Evolutionary conservation across 768 basidiomycete genomes (phyloP).

Genomic region (Trametes maxima): DNA sequence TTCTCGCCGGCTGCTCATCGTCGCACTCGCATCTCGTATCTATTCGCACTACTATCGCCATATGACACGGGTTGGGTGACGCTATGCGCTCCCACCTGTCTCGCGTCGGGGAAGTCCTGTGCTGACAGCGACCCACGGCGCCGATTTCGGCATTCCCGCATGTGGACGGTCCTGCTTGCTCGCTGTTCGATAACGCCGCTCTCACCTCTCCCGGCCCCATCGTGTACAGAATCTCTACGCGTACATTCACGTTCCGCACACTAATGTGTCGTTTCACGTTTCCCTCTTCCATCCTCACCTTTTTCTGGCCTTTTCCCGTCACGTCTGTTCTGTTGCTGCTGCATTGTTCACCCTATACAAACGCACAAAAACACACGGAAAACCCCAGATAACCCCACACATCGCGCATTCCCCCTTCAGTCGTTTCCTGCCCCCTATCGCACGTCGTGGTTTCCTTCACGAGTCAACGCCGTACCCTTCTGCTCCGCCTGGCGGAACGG

Average conservation of each 20-base stretch:
- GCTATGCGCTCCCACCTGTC: conserved; percentile 9
- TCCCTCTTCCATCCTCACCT: conserved; percentile 28
- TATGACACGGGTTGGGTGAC: conserved; percentile 8
- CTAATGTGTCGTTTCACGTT: conserved; percentile 36
- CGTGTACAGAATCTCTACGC: conserved; percentile 41
- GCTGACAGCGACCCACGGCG: conserved; percentile 13
- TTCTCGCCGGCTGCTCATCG: conserved; percentile 30
- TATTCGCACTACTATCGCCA: conserved; percentile 33
- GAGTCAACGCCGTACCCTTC: conserved; percentile 27
- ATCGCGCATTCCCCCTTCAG: conserved; percentile 32
- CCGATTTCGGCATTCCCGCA: conserved; percentile 24
- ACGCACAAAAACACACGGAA: conserved; percentile 54
- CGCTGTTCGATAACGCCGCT: conserved; percentile 27
- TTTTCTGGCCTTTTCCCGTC: conserved; percentile 33
- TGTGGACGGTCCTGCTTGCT: conserved; percentile 25
- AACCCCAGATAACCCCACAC: conserved; percentile 41
- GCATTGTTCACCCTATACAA: conserved; percentile 42
- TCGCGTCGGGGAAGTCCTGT: conserved; percentile 7
- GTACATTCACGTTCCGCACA: conserved; percentile 42
- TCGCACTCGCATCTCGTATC: conserved; percentile 37
- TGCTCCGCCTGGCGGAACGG: conserved; percentile 4
- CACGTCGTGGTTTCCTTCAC: conserved; percentile 33
- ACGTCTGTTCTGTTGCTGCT: conserved; percentile 37
- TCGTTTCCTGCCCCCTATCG: conserved; percentile 26
- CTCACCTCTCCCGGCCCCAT: conserved; percentile 23